Conservation (phyloP, 2,329 filamentous ascomycete genomes). For the Ophiocordyceps unilateralis region DNA sequence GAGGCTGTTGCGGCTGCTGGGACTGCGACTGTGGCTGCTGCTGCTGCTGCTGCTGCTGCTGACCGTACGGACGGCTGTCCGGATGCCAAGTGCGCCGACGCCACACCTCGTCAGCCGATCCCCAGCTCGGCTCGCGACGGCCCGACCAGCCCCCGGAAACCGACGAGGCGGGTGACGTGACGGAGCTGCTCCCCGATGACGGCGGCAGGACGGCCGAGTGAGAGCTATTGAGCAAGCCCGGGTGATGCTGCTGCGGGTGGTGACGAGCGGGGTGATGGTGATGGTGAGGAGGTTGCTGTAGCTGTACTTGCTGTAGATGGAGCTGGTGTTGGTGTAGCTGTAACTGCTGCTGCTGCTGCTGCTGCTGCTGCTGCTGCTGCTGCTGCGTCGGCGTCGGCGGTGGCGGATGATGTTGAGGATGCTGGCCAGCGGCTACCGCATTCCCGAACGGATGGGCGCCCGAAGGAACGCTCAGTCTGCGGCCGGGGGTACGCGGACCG, state of each 20-base stretch:
- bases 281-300: background rate
- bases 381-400: background rate
- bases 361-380: background rate
- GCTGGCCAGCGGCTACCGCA: conserved; percentile 19
- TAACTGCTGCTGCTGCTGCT: background rate
- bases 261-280: background rate
- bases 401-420: conserved; percentile 20
- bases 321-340: background rate
- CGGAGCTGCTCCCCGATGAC: conserved; percentile 30
- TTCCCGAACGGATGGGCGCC: conserved; percentile 55
- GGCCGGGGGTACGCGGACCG: conserved; percentile 47
- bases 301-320: background rate
- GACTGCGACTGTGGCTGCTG: background rate
- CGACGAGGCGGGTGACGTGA: conserved; percentile 48
- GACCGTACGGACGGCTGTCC: conserved; percentile 46
- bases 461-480: conserved; percentile 70
- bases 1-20: background rate
- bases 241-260: background rate
- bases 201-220: conserved; percentile 36
- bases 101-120: conserved; percentile 55
- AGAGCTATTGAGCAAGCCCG: conserved; percentile 35
- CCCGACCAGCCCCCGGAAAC: conserved; percentile 26
- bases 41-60: conserved; percentile 32
- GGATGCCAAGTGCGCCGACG: conserved; percentile 84
- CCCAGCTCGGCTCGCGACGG: conserved; percentile 46